These are phyloP conservation scores for Blastomyces emzantsi DNA, from an alignment of 2,329 filamentous ascomycete species.

Conservation along the genomic window DNA sequence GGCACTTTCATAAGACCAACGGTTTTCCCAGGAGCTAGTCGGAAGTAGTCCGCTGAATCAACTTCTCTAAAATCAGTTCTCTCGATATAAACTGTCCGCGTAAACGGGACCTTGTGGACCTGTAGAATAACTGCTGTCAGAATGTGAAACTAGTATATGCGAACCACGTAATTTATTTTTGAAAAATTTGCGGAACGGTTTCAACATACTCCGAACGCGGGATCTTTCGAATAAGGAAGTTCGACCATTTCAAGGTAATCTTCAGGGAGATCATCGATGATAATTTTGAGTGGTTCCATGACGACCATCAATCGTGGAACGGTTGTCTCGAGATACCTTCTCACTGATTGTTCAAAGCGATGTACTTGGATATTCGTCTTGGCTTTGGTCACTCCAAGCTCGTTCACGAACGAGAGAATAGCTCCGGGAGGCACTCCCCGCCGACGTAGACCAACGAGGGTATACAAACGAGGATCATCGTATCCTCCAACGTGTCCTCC, in stretches of 20 bases:
- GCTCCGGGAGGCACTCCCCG: slow-evolving; percentile 82
- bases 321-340: slow-evolving; percentile 76
- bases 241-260: slow-evolving; percentile 56
- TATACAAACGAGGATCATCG: slow-evolving; percentile 88
- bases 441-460: slow-evolving; percentile 71
- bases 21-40: slow-evolving; percentile 63
- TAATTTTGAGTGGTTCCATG: slow-evolving; percentile 71
- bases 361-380: slow-evolving; percentile 68
- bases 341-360: slow-evolving; percentile 77
- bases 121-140: background rate
- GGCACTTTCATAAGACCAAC: slow-evolving; percentile 66
- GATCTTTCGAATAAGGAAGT: slow-evolving; percentile 72
- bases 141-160: background rate
- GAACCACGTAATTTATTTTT: slow-evolving; percentile 18
- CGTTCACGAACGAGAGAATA: slow-evolving; percentile 80
- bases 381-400: slow-evolving; percentile 81
- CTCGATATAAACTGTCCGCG: slow-evolving; percentile 77
- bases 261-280: slow-evolving; percentile 58
- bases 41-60: slow-evolving; percentile 66
- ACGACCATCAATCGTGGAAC: slow-evolving; percentile 86
- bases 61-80: slow-evolving; percentile 66
- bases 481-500: slow-evolving; percentile 72
- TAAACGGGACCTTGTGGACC: slow-evolving; percentile 53
- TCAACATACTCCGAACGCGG: slow-evolving; percentile 36
- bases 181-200: background rate